These are phyloP conservation scores for Acacia crassicarpa DNA, from an alignment of 306 rosid genomes.

Conservation along the genomic window DNA sequence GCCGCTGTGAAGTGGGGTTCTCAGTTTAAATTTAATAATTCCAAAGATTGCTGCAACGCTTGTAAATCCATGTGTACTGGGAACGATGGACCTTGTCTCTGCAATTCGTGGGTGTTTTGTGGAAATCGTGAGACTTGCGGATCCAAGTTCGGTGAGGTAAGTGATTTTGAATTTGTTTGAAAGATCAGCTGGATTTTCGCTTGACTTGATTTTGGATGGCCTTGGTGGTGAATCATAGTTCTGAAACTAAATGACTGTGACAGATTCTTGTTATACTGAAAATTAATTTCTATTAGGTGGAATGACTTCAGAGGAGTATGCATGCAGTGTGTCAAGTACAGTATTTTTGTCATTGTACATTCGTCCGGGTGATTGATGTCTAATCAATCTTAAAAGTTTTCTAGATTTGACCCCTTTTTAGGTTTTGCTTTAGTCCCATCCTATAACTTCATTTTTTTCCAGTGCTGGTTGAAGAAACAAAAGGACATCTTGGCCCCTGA, in stretches of 20 bases:
- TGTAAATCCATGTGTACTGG: conserved; percentile 89
- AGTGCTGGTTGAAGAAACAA: conserved; percentile 99
- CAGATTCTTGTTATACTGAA: not conserved
- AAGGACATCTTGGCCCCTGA: conserved; percentile 78
- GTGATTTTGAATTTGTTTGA: conserved; percentile 7
- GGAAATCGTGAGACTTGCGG: conserved; percentile 79
- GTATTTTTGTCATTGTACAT: not conserved
- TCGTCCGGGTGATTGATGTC: not conserved
- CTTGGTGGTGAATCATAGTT: not conserved
- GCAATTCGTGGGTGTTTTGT: conserved; percentile 89
- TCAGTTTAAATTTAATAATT: conserved; percentile 69
- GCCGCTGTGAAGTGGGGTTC: conserved; percentile 94
- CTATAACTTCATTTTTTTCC: conserved; percentile 25
- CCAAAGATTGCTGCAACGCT: conserved; percentile 74
- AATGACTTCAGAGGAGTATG: not conserved
- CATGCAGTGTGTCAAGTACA: not conserved
- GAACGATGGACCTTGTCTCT: conserved; percentile 85
- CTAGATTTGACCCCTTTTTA: not conserved
- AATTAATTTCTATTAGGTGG: conserved; percentile 20
- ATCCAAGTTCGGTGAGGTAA: conserved; percentile 80
- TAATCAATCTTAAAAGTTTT: not conserved
- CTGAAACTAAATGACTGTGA: not conserved
- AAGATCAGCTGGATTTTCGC: conserved; percentile 12
- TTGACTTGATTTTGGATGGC: not conserved
- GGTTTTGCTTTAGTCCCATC: conserved; percentile 10